Evolutionary conservation across 192 early-diverging fungal genomes (phyloP).

Genomic region (Mortierella antarctica): DNA sequence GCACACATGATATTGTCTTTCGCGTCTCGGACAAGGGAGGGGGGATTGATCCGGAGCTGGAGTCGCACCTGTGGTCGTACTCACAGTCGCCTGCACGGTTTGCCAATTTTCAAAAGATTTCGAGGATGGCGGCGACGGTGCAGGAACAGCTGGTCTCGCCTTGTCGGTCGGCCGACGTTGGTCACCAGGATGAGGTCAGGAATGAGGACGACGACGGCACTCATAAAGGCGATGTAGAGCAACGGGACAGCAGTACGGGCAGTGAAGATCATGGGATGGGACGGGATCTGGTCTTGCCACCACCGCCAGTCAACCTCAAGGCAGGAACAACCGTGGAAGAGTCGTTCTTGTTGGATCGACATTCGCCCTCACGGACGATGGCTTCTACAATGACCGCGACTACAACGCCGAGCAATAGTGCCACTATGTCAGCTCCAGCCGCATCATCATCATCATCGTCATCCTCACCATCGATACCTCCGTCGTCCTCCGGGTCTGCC

Average conservation of each 20-base stretch:
- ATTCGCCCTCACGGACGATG: slow-evolving; percentile 8
- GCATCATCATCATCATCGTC: slow-evolving; percentile 9
- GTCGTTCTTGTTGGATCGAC: slow-evolving; percentile 24
- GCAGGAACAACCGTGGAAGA: no score
- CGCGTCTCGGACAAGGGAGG: slow-evolving; percentile 95
- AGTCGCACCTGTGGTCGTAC: slow-evolving; percentile 87
- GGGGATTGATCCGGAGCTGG: slow-evolving; percentile 75
- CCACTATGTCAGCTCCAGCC: background rate
- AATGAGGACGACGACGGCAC: background rate
- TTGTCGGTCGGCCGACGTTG: slow-evolving; percentile 18
- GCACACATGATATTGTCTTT: slow-evolving; percentile 81
- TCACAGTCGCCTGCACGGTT: slow-evolving; percentile 65
- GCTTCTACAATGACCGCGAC: background rate
- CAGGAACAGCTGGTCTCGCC: slow-evolving; percentile 63
- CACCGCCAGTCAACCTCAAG: slow-evolving; percentile 8
- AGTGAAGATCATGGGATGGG: background rate
- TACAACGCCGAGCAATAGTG: no score
- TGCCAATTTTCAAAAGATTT: slow-evolving; percentile 78
- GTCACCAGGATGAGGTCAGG: background rate
- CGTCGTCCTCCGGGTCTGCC: background rate
- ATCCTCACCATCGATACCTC: slow-evolving; percentile 2
- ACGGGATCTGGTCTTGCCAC: slow-evolving; percentile 4
- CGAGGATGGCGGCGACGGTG: slow-evolving; percentile 82
- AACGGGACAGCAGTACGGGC: background rate
- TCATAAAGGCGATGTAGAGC: background rate